phyloP scores from a whole-genome alignment of 495 filamentous ascomycete genomes.

The Neurospora sp. region DNA sequence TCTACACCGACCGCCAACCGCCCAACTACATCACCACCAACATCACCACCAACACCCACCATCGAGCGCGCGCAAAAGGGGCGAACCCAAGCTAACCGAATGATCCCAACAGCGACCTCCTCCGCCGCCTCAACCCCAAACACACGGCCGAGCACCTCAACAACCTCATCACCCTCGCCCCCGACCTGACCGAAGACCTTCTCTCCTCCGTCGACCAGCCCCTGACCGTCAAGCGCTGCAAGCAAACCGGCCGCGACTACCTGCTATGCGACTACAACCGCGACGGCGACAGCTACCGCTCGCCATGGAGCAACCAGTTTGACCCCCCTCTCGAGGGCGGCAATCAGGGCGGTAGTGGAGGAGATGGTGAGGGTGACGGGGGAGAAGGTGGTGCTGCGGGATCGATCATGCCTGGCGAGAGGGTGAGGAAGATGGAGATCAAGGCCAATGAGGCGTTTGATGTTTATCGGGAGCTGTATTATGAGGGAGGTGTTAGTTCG shows the following conservation, averaged over 20 bases:
- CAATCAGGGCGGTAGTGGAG: slow-evolving; percentile 28
- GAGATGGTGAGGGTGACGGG: slow-evolving; percentile 25
- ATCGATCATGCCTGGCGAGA: slow-evolving; percentile 55
- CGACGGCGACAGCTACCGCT: slow-evolving; percentile 93
- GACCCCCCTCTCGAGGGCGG: slow-evolving; percentile 62
- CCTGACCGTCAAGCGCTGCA: slow-evolving; percentile 73
- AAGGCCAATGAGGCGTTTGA: slow-evolving; percentile 93
- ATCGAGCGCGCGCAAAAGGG: background rate
- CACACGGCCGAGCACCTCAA: slow-evolving; percentile 77
- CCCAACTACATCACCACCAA: background rate
- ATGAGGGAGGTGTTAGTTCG: slow-evolving; percentile 88
- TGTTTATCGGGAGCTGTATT: slow-evolving; percentile 94
- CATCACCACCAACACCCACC: no score
- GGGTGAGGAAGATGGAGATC: slow-evolving; percentile 86
- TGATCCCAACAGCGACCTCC: slow-evolving; percentile 64
- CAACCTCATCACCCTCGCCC: slow-evolving; percentile 73
- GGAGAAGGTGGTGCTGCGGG: slow-evolving; percentile 49
- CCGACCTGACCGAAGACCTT: slow-evolving; percentile 91
- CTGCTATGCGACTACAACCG: slow-evolving; percentile 99
- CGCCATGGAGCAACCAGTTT: slow-evolving; percentile 97
- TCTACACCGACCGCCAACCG: background rate
- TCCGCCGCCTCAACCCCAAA: slow-evolving; percentile 92
- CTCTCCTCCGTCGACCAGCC: slow-evolving; percentile 96
- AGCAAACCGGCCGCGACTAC: slow-evolving; percentile 85
- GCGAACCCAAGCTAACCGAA: background rate